Conservation (phyloP, 169 alveolate species). For the Cryptosporidium ubiquitum region DNA sequence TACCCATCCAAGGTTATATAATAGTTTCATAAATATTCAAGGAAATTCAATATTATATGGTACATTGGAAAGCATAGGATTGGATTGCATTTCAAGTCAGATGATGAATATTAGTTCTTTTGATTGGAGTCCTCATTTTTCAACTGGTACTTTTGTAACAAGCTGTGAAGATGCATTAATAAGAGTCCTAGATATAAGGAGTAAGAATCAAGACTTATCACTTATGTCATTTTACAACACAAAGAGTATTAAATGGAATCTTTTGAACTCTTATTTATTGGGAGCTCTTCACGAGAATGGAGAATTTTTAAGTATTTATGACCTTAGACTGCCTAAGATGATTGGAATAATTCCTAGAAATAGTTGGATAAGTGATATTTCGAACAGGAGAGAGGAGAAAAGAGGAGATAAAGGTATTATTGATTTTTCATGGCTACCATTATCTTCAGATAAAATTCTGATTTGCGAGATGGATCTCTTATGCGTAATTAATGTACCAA, state of each 20-base stretch:
- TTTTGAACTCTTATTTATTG: slow-evolving; percentile 16
- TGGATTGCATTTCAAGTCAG: slow-evolving; percentile 38
- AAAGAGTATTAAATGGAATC: slow-evolving; percentile 34
- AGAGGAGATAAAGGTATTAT: background rate
- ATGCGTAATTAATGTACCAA: slow-evolving; percentile 6
- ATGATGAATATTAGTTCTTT: slow-evolving; percentile 41
- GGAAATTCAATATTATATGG: slow-evolving; percentile 35
- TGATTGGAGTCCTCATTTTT: slow-evolving; percentile 71
- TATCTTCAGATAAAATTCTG: slow-evolving; percentile 5
- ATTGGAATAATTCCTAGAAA: slow-evolving; percentile 38
- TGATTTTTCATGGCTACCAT: slow-evolving; percentile 48
- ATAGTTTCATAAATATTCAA: slow-evolving; percentile 4
- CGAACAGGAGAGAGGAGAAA: background rate
- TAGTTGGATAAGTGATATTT: background rate
- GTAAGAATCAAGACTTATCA: slow-evolving; percentile 11
- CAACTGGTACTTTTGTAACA: slow-evolving; percentile 72
- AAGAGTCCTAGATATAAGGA: slow-evolving; percentile 51
- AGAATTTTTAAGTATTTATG: slow-evolving; percentile 47
- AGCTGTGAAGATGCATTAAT: slow-evolving; percentile 55
- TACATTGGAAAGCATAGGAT: background rate
- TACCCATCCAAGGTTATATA: slow-evolving; percentile 14
- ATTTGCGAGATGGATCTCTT: slow-evolving; percentile 1
- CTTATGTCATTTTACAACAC: slow-evolving; percentile 63
- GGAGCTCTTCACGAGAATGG: slow-evolving; percentile 48
- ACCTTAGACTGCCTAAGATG: slow-evolving; percentile 9